Base-by-base conservation (phyloP, 2,329 filamentous ascomycete genomes). In the Diaporthe ilicicola region DNA sequence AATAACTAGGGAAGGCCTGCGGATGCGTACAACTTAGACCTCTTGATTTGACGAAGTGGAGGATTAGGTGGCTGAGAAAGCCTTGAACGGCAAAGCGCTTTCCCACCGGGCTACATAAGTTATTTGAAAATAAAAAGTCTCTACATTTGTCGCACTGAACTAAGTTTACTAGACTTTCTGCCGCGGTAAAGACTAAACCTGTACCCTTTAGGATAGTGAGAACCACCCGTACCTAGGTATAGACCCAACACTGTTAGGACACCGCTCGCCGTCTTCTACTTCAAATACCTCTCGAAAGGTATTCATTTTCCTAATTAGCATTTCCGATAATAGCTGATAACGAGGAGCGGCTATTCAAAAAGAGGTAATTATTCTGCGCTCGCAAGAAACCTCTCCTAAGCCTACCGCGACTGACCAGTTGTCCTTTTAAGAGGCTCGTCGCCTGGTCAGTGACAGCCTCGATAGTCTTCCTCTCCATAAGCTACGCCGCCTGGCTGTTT, bases 221-320 rank as follows among this genome's bases (percentile, higher is more conserved):
- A n/a, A n/a, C n/a, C n/a, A n/a, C n/a, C n/a, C n/a, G n/a, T n/a
- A n/a, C n/a, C n/a, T n/a, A n/a, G n/a, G n/a, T n/a, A n/a, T n/a
- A n/a, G n/a, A n/a, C n/a, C n/a, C n/a, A n/a, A 8, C 10, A 5
- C 19, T 4, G 19, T 75, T 76, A 8, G 56, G 9, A 71, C 70
- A 0, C 75, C 77, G 3, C 74, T 80, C 2, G 77, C 77, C 2
- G 72, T 74, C 10, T 78, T 80, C 37, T 74, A 44, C 27, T 80
- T 82, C 70, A 73, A 77, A 5, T 82, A 82, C 59, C 75, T 79
- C 29, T 81, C 80, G 3, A 75, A 70, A 73, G 77, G 74, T 74
- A 64, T n/a, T 13, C 42, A 1, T 3, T 8, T 17, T 4, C 9
- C 15, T 9, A 24, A 15, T 32, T 3, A 4, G 1, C 8, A 5